Conservation (phyloP, 202 grass and related monocot genomes). For the Schoenoplectus tabernaemontani region DNA sequence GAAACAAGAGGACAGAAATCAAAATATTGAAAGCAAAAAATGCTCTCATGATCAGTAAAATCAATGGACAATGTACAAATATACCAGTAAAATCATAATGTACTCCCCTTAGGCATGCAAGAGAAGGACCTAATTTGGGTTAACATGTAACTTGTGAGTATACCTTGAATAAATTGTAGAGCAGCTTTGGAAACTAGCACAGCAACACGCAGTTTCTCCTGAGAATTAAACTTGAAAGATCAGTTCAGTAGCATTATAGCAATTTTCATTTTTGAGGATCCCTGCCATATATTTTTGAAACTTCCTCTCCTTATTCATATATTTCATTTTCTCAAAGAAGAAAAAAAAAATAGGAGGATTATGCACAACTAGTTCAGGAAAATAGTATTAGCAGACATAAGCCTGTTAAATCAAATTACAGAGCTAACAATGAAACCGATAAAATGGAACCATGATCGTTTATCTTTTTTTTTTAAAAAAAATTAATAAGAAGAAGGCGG, state of each 20-base stretch:
- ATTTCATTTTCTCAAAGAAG: background rate
- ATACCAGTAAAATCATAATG: background rate
- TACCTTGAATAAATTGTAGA: constrained; percentile 88
- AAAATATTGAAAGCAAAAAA: background rate
- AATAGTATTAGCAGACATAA: background rate
- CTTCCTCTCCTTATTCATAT: background rate
- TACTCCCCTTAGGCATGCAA: background rate
- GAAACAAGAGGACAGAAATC: background rate
- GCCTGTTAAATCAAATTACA: background rate
- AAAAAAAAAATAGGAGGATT: background rate
- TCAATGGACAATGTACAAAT: background rate
- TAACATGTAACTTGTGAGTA: background rate
- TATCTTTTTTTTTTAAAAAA: background rate
- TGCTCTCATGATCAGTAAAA: background rate
- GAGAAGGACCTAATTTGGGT: background rate
- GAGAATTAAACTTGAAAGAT: constrained; percentile 15
- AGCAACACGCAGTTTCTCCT: constrained; percentile 93
- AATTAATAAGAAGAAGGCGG: background rate
- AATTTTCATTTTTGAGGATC: background rate
- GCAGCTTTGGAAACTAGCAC: constrained; percentile 98
- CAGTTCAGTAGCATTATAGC: background rate
- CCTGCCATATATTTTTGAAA: background rate
- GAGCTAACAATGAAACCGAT: background rate
- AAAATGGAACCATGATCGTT: background rate
- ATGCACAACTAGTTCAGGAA: background rate